A percentile compares a stretch with the other conserved stretches of the same genome.
Conservation (phyloP, 441 rosid species). For the Jatropha multifida region DNA sequence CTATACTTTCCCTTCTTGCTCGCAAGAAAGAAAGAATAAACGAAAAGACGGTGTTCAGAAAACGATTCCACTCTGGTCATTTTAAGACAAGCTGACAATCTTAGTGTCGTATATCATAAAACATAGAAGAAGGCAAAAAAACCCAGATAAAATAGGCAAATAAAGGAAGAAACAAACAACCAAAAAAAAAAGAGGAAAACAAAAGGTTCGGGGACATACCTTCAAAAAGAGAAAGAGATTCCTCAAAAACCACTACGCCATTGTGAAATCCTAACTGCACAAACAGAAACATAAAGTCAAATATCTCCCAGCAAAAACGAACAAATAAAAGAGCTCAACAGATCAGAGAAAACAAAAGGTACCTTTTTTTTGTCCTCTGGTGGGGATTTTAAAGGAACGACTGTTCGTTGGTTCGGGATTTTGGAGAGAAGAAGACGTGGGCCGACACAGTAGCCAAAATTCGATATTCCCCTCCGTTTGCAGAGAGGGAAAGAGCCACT, state of each 20-base stretch:
- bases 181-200: too few species aligned
- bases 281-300: neutral
- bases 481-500: neutral
- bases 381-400: neutral
- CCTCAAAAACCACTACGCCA: neutral
- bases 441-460: constrained; percentile 12
- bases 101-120: neutral
- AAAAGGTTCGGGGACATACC: neutral
- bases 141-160: too few species aligned
- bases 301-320: neutral
- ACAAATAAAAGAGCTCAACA: neutral
- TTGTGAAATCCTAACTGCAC: neutral
- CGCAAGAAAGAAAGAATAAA: neutral
- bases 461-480: neutral
- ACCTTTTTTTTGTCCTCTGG: neutral
- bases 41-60: neutral
- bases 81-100: neutral
- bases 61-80: too few species aligned
- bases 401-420: neutral
- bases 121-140: neutral
- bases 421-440: neutral
- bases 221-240: neutral
- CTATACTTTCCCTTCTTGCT: neutral
- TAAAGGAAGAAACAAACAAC: neutral
- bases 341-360: neutral